phyloP scores from a whole-genome alignment of 345 rosid species.

The Melaleuca alternifolia region DNA sequence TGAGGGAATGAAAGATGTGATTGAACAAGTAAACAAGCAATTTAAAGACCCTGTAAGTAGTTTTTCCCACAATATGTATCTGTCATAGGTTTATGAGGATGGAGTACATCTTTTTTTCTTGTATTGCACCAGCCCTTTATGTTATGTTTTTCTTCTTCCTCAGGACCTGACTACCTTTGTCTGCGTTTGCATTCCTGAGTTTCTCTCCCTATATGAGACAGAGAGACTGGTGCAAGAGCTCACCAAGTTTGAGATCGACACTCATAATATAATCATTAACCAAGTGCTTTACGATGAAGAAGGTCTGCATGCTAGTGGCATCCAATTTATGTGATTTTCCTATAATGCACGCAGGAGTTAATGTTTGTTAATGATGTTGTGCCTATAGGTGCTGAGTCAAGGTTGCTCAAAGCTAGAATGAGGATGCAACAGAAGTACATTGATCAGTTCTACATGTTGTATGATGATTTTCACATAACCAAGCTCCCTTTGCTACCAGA shows the following conservation, averaged over 20 bases:
- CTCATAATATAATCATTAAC: slow-evolving; percentile 93
- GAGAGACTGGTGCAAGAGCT: slow-evolving; percentile 99
- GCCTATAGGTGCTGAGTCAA: slow-evolving; percentile 63
- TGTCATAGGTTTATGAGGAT: background rate
- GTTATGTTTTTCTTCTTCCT: slow-evolving; percentile 2
- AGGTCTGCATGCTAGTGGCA: slow-evolving; percentile 25
- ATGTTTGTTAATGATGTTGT: background rate
- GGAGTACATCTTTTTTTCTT: background rate
- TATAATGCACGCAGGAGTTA: background rate
- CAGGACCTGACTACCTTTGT: slow-evolving; percentile 96
- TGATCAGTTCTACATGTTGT: slow-evolving; percentile 95
- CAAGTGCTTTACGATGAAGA: slow-evolving; percentile 90
- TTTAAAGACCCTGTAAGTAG: slow-evolving; percentile 91
- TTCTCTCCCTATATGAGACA: slow-evolving; percentile 95
- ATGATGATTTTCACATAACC: slow-evolving; percentile 94
- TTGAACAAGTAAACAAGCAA: slow-evolving; percentile 92
- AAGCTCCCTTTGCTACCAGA: slow-evolving; percentile 92
- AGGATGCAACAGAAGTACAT: slow-evolving; percentile 96
- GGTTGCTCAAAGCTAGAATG: slow-evolving; percentile 92
- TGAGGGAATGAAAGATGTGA: slow-evolving; percentile 96
- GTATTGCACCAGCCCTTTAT: background rate
- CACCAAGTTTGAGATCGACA: slow-evolving; percentile 93
- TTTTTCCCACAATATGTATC: background rate
- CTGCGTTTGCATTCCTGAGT: slow-evolving; percentile 98
- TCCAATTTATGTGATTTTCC: background rate